Conservation (phyloP, 352 stramenopile species). For the Phytophthora hibernalis region DNA sequence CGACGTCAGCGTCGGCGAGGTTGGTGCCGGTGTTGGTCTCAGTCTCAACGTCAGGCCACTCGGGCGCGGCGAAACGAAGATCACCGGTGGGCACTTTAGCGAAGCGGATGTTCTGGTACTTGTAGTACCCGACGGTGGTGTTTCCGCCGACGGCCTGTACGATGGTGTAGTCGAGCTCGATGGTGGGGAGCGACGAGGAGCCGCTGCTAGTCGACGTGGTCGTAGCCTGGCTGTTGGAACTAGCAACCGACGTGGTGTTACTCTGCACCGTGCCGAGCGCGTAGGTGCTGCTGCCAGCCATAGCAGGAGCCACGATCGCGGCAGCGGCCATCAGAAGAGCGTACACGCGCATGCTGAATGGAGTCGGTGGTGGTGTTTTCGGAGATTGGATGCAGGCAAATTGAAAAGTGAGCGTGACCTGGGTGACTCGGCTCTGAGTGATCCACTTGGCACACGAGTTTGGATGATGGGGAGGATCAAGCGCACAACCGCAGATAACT, state of each 20-base stretch:
- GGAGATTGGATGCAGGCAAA: too few relatives aligned
- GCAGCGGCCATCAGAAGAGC: conserved; percentile 16
- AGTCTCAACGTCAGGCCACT: conserved; percentile 29
- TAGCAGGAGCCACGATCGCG: neutral
- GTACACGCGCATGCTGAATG: conserved; percentile 24
- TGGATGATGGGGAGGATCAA: too few relatives aligned
- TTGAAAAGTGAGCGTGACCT: too few relatives aligned
- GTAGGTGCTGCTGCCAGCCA: conserved; percentile 9
- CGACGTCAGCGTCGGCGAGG: conserved; percentile 28
- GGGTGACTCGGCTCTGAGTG: too few relatives aligned
- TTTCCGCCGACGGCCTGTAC: conserved; percentile 32
- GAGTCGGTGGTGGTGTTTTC: too few relatives aligned
- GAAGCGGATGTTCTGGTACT: conserved; percentile 45
- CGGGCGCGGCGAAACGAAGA: conserved; percentile 33
- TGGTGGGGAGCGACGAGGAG: neutral
- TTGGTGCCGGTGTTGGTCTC: conserved; percentile 36
- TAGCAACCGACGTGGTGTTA: neutral
- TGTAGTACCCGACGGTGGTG: conserved; percentile 41
- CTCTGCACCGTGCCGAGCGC: conserved; percentile 5
- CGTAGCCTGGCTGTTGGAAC: neutral
- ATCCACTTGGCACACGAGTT: too few relatives aligned
- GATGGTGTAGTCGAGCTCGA: conserved; percentile 38
- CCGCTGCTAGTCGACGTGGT: too few relatives aligned
- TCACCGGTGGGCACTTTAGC: conserved; percentile 32
- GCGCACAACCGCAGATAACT: too few relatives aligned